Percentiles rank a stretch among this genome's conserved stretches.
Evolutionary conservation across 1,284 basidiomycete species (phyloP).

Genomic region (Rhodotorula sp.): DNA sequence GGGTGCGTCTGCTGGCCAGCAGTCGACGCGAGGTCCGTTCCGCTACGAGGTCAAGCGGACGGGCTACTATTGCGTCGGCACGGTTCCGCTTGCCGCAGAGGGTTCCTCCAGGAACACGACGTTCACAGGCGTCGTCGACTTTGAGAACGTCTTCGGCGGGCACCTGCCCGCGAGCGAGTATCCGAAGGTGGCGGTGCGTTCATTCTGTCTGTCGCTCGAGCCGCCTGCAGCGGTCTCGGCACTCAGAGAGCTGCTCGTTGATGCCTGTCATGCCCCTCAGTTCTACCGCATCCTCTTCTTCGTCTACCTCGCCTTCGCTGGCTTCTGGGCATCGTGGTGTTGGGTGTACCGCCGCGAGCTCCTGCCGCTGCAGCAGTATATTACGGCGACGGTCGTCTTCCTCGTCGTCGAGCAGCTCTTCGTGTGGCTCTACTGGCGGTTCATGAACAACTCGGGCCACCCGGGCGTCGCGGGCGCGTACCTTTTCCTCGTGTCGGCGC

Average conservation of each 20-base stretch:
- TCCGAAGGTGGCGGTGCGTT: conserved; percentile 89
- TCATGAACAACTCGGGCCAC: conserved; percentile 83
- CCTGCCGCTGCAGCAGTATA: conserved; percentile 87
- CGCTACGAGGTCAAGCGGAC: conserved; percentile 77
- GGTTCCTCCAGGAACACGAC: conserved; percentile 40
- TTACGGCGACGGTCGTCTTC: conserved; percentile 86
- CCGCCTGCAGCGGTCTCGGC: background rate
- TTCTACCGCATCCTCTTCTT: conserved; percentile 86
- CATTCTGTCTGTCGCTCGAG: background rate
- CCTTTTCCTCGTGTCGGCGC: conserved; percentile 82
- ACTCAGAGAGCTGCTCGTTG: background rate
- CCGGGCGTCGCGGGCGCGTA: conserved; percentile 64
- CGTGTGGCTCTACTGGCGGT: conserved; percentile 84
- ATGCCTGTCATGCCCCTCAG: conserved; percentile 52
- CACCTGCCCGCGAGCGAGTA: conserved; percentile 90
- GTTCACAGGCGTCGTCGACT: conserved; percentile 78
- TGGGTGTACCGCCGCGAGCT: conserved; percentile 74
- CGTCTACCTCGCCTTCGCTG: conserved; percentile 68
- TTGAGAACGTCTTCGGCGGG: conserved; percentile 86
- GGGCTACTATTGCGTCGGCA: conserved; percentile 93
- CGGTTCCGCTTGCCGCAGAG: conserved; percentile 49
- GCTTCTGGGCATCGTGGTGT: conserved; percentile 81
- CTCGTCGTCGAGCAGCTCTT: conserved; percentile 92
- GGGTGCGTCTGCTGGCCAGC: conserved; percentile 30
- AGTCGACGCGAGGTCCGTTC: conserved; percentile 43